These are phyloP conservation scores for Pythium sp. DNA, from an alignment of 352 stramenopile genomes.

Conservation along the genomic window DNA sequence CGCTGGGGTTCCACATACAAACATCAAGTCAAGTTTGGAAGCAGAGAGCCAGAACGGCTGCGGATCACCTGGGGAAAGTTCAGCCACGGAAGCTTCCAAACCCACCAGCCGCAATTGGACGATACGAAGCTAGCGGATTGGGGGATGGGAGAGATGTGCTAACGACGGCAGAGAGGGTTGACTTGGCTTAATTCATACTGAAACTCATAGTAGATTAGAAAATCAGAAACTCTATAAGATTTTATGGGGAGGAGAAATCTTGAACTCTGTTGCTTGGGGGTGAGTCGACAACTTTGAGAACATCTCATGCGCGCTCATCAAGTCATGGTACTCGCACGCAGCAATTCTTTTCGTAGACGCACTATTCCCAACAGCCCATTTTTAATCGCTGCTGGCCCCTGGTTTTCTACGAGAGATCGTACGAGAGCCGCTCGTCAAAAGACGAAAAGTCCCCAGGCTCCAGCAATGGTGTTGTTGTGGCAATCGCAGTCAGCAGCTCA, in stretches of 20 bases:
- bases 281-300: neutral
- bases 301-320: neutral
- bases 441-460: neutral
- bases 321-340: too few species aligned
- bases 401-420: neutral
- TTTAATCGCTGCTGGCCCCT: neutral
- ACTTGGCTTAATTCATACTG: neutral
- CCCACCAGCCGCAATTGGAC: neutral
- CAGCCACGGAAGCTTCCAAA: neutral
- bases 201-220: neutral
- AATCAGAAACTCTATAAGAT: neutral
- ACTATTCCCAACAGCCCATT: neutral
- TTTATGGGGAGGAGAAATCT: neutral
- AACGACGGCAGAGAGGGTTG: neutral
- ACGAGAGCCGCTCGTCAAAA: neutral
- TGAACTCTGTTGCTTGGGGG: neutral
- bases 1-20: neutral
- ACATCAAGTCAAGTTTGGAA: neutral
- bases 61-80: slow-evolving; percentile 1
- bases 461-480: too few species aligned
- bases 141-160: neutral
- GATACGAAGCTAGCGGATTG: neutral
- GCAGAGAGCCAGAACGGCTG: slow-evolving; percentile 1
- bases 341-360: neutral
- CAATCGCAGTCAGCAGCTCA: too few species aligned